Conservation (phyloP, 106 monocot species). For the Dioscorea dumetorum region DNA sequence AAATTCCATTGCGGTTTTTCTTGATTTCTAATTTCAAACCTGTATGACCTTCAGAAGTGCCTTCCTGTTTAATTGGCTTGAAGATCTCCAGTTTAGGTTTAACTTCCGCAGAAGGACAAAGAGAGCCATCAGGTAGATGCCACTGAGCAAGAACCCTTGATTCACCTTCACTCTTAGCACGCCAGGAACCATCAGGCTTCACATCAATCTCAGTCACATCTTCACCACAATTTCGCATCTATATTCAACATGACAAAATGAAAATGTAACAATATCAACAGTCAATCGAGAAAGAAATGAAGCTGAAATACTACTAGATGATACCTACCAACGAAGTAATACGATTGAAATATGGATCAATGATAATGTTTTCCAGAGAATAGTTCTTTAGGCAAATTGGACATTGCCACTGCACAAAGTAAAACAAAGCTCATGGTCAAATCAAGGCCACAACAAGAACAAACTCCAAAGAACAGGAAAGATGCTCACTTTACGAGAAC, state of each 20-base stretch:
- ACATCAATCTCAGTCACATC: constrained; percentile 82
- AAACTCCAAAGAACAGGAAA: constrained; percentile 2
- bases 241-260: constrained; percentile 6
- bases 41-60: constrained; percentile 44
- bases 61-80: constrained; percentile 43
- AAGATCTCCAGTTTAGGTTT: constrained; percentile 24
- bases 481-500: constrained; percentile 70
- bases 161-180: constrained; percentile 58
- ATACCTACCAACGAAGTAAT: constrained; percentile 73
- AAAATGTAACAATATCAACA: background rate
- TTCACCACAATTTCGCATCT: constrained; percentile 76
- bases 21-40: constrained; percentile 54
- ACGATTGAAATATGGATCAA: constrained; percentile 96
- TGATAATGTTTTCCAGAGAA: constrained; percentile 69
- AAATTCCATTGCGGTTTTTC: constrained; percentile 35
- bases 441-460: constrained; percentile 1
- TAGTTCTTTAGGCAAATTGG: constrained; percentile 92
- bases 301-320: too few species aligned
- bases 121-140: constrained; percentile 76
- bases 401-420: constrained; percentile 87
- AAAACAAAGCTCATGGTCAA: background rate
- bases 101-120: constrained; percentile 20
- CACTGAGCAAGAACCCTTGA: constrained; percentile 40
- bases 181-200: constrained; percentile 92
- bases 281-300: too few species aligned